These are phyloP conservation scores for Dryas octopetala DNA, from an alignment of 306 rosid species.

Conservation along the genomic window DNA sequence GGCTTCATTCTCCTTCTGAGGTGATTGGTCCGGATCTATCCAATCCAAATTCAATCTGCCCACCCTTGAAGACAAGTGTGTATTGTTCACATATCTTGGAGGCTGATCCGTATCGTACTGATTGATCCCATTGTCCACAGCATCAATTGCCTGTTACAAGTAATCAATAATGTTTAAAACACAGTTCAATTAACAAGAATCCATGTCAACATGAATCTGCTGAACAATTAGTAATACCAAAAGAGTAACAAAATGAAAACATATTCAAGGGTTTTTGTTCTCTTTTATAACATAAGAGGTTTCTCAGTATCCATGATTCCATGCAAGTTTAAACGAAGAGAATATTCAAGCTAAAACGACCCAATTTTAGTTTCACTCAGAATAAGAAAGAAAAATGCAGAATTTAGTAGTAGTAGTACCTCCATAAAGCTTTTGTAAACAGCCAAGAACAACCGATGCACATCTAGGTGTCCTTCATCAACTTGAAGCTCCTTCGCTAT, in stretches of 20 bases:
- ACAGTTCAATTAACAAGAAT: neutral
- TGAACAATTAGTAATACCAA: neutral
- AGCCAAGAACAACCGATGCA: conserved; percentile 71
- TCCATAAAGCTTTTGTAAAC: conserved; percentile 96
- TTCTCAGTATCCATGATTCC: neutral
- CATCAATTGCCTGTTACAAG: conserved; percentile 86
- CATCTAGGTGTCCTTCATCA: conserved; percentile 74
- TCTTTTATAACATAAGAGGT: neutral
- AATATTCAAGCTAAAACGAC: neutral
- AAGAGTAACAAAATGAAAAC: neutral
- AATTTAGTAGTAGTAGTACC: conserved; percentile 40
- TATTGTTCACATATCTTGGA: conserved; percentile 89
- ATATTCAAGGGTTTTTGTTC: neutral
- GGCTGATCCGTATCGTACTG: conserved; percentile 83
- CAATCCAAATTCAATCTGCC: conserved; percentile 89
- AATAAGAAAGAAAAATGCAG: neutral
- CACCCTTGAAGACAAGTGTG: conserved; percentile 91
- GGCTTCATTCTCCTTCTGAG: conserved; percentile 86
- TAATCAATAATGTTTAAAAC: conserved; percentile 12
- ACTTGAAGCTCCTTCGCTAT: conserved; percentile 90
- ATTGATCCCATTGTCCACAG: conserved; percentile 91
- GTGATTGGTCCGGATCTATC: conserved; percentile 87
- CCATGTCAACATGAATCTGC: neutral
- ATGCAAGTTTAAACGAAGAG: neutral
- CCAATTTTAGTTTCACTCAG: neutral